Percentiles rank a stretch among this genome's conserved stretches.
Conservation (phyloP, 345 rosid genomes). For the Populus davidiana region DNA sequence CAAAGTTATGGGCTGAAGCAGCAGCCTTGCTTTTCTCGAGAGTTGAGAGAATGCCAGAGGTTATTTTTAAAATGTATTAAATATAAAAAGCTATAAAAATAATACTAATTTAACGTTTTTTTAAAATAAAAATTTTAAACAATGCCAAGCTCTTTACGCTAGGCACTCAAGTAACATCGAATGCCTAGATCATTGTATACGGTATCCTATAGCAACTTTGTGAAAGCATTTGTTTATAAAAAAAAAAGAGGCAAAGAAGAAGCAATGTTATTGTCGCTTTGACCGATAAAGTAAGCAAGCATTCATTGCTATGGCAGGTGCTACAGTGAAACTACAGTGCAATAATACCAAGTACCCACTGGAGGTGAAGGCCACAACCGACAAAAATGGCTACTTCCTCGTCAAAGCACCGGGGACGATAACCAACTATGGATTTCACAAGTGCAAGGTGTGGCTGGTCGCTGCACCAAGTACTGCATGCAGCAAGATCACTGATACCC, state of each 20-base stretch:
- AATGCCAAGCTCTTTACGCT: not conserved
- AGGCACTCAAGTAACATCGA: not conserved
- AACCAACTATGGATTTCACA: conserved; percentile 73
- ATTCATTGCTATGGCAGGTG: conserved; percentile 39
- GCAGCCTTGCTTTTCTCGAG: not conserved
- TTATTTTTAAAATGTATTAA: no score
- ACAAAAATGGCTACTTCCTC: conserved; percentile 81
- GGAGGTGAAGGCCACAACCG: conserved; percentile 37
- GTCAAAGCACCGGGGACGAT: conserved; percentile 60
- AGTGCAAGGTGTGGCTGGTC: conserved; percentile 55
- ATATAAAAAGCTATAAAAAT: no score
- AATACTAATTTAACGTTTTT: no score
- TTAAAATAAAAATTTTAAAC: no score
- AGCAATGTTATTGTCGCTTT: not conserved
- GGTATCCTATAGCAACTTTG: not conserved
- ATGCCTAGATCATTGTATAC: not conserved
- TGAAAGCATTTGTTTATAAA: not conserved
- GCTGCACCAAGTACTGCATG: conserved; percentile 46
- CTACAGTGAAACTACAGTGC: conserved; percentile 65
- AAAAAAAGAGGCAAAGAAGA: not conserved
- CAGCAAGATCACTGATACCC: conserved; percentile 45
- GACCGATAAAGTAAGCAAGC: not conserved
- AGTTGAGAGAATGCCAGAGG: no score
- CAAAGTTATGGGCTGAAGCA: not conserved
- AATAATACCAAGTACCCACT: conserved; percentile 47